Percentiles rank a stretch among this genome's conserved stretches.
These are phyloP conservation scores for Barnettozyma californica DNA, from an alignment of 805 yeast species.

Conservation along the genomic window DNA sequence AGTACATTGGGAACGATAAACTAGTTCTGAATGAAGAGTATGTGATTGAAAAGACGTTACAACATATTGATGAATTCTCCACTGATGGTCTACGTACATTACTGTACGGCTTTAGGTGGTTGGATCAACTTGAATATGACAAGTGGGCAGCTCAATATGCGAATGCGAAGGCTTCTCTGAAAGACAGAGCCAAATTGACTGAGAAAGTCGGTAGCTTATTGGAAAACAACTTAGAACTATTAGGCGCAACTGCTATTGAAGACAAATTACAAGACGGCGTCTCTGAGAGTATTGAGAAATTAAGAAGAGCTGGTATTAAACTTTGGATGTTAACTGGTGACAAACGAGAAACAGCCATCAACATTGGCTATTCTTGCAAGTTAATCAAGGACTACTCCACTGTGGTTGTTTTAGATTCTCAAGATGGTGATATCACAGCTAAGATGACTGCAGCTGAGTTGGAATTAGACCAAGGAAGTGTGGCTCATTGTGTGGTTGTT, in stretches of 20 bases:
- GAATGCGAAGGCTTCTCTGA: constrained; percentile 72
- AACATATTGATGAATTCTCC: constrained; percentile 90
- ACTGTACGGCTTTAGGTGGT: constrained; percentile 73
- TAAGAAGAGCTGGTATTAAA: constrained; percentile 88
- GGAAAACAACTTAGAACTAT: constrained; percentile 61
- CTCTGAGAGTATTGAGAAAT: constrained; percentile 86
- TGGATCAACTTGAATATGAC: constrained; percentile 52
- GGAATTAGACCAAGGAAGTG: constrained; percentile 64
- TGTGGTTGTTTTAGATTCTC: constrained; percentile 59
- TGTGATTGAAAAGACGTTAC: constrained; percentile 75
- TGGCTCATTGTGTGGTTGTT: constrained; percentile 93
- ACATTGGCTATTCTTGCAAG: constrained; percentile 92
- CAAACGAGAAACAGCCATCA: constrained; percentile 95
- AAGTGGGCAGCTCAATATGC: constrained; percentile 64
- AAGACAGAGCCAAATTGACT: constrained; percentile 57
- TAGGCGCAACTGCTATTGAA: constrained; percentile 96
- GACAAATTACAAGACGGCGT: constrained; percentile 97
- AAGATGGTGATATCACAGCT: constrained; percentile 56
- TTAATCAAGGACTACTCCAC: constrained; percentile 91
- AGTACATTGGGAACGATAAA: constrained; percentile 47
- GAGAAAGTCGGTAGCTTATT: constrained; percentile 68
- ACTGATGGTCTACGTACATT: constrained; percentile 92
- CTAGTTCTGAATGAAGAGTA: constrained; percentile 67
- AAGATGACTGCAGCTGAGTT: constrained; percentile 70
- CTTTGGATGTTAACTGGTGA: constrained; percentile 99